Evolutionary conservation across 331 rosid species (phyloP).

Genomic region (Stylosanthes scabra): DNA sequence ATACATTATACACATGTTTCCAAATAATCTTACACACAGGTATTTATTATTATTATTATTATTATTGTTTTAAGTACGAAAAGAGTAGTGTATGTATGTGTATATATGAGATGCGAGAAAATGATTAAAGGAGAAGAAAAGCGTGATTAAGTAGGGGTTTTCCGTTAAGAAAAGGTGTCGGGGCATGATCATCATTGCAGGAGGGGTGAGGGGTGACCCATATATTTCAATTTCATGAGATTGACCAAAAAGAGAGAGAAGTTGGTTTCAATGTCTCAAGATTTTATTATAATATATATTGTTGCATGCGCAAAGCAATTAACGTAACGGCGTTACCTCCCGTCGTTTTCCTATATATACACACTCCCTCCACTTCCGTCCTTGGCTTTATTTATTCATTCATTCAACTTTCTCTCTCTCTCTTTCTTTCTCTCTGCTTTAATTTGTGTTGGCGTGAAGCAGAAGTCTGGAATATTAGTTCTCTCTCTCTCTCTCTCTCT

Average conservation of each 20-base stretch:
- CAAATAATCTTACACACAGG: too few relatives aligned
- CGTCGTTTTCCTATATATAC: constrained; percentile 59
- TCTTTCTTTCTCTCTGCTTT: constrained; percentile 24
- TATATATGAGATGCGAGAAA: too few relatives aligned
- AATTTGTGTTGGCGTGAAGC: constrained; percentile 60
- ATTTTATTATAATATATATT: too few relatives aligned
- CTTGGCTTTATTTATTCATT: background rate
- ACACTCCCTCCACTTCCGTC: background rate
- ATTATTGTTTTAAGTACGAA: too few relatives aligned
- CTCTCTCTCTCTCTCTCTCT: background rate
- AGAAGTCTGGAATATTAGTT: constrained; percentile 57
- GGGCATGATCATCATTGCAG: constrained; percentile 13
- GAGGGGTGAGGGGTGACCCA: constrained; percentile 5
- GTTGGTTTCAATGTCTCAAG: background rate
- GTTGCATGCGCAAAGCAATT: constrained; percentile 26
- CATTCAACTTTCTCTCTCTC: background rate
- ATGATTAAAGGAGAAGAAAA: too few relatives aligned
- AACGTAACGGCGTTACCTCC: constrained; percentile 62
- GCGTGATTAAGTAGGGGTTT: constrained; percentile 26
- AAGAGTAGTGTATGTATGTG: too few relatives aligned
- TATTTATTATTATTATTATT: too few relatives aligned
- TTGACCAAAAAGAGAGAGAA: constrained; percentile 30
- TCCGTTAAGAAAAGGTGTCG: constrained; percentile 39
- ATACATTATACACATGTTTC: too few relatives aligned
- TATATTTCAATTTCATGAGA: background rate